Evolutionary conservation across 495 filamentous ascomycete species (phyloP).

Genomic region (Delitschia confertaspora): DNA sequence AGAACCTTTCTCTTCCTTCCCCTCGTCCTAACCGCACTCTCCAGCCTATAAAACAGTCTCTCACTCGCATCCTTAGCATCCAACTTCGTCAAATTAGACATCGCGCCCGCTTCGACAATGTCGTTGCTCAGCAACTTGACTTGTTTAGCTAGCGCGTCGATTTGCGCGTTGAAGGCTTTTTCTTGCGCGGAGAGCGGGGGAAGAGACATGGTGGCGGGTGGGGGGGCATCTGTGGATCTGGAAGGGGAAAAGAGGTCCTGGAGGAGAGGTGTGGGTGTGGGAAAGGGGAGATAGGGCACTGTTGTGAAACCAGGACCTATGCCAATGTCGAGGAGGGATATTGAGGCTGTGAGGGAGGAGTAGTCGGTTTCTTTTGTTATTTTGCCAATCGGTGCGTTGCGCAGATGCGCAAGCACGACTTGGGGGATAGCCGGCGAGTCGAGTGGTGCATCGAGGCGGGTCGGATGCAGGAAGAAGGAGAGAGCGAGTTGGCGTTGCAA

Average conservation of each 20-base stretch:
- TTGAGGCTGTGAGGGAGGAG: slow-evolving; percentile 51
- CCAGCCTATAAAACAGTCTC: slow-evolving; percentile 58
- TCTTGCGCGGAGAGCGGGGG: slow-evolving; percentile 33
- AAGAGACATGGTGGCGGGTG: not conserved
- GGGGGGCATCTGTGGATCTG: slow-evolving; percentile 1
- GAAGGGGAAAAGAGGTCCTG: not conserved
- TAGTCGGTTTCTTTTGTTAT: slow-evolving; percentile 55
- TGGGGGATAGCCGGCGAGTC: slow-evolving; percentile 37
- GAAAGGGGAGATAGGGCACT: slow-evolving; percentile 13
- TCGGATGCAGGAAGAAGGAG: slow-evolving; percentile 49
- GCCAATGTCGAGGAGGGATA: slow-evolving; percentile 60
- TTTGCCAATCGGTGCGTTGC: slow-evolving; percentile 35
- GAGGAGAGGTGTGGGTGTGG: slow-evolving; percentile 2
- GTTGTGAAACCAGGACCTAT: slow-evolving; percentile 52
- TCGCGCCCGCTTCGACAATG: slow-evolving; percentile 67
- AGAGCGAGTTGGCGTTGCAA: slow-evolving; percentile 66
- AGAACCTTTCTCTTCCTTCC: slow-evolving; percentile 48
- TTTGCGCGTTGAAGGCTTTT: slow-evolving; percentile 52
- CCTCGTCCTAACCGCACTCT: slow-evolving; percentile 60
- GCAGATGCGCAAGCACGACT: slow-evolving; percentile 12
- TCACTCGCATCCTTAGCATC: slow-evolving; percentile 67
- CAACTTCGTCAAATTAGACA: slow-evolving; percentile 55
- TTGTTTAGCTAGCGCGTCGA: slow-evolving; percentile 56
- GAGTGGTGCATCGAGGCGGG: slow-evolving; percentile 35
- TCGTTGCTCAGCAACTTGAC: slow-evolving; percentile 59